A percentile compares a stretch with the other conserved stretches of the same genome.
These are phyloP conservation scores for Zea mays DNA, from an alignment of 176 grass and related monocot genomes.

Conservation along the genomic window DNA sequence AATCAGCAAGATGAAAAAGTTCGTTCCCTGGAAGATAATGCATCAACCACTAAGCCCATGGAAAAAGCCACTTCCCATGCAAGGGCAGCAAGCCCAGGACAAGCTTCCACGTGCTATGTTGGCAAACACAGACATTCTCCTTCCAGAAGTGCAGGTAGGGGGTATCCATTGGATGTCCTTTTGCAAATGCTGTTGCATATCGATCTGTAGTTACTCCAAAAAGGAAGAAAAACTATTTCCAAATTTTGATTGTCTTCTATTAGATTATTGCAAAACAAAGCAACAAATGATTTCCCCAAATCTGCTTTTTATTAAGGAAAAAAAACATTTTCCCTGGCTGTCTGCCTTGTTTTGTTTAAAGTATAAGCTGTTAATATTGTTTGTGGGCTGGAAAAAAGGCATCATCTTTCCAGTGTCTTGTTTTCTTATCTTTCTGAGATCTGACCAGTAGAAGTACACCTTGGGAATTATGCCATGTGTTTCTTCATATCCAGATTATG, in stretches of 20 bases:
- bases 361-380: neutral
- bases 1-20: slow-evolving; percentile 18
- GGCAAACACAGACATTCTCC: slow-evolving; percentile 36
- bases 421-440: neutral
- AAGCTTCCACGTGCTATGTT: slow-evolving; percentile 24
- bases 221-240: neutral
- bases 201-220: neutral
- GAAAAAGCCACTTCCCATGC: slow-evolving; percentile 1
- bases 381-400: neutral
- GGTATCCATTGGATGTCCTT: neutral
- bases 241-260: neutral
- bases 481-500: neutral
- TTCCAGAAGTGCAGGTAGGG: slow-evolving; percentile 38
- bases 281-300: neutral
- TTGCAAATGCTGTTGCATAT: slow-evolving; percentile 4
- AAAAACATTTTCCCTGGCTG: neutral
- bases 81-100: slow-evolving; percentile 23
- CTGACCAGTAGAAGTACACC: neutral
- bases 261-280: neutral
- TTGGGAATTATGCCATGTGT: neutral
- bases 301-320: neutral
- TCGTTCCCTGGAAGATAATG: slow-evolving; percentile 17
- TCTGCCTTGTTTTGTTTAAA: neutral
- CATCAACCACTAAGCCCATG: neutral
- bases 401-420: neutral